phyloP scores from a whole-genome alignment of 2,329 filamentous ascomycete species.

The Alternaria ventricosa region DNA sequence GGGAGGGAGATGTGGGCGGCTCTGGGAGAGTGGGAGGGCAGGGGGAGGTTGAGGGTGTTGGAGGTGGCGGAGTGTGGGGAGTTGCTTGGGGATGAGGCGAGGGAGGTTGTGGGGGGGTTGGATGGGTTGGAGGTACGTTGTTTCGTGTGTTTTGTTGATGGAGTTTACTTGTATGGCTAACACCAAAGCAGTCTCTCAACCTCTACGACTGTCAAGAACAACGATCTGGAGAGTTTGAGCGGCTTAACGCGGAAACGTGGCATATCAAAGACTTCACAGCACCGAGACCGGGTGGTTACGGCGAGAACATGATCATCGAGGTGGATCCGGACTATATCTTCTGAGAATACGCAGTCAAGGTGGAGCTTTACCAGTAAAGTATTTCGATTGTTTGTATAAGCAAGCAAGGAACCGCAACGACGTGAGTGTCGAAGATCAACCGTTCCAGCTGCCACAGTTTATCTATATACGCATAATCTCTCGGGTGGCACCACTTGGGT shows the following conservation, averaged over 20 bases:
- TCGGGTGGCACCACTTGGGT: neutral
- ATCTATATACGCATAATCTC: constrained; percentile 1
- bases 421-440: neutral
- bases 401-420: constrained; percentile 6
- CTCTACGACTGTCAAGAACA: constrained; percentile 36
- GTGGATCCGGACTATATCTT: constrained; percentile 39
- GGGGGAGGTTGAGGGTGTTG: constrained; percentile 20
- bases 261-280: constrained; percentile 31
- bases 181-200: constrained; percentile 27
- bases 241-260: constrained; percentile 34
- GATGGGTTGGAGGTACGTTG: constrained; percentile 29
- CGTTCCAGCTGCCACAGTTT: neutral
- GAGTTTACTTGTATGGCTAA: neutral
- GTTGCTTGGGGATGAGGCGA: constrained; percentile 20
- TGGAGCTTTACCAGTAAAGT: neutral
- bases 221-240: constrained; percentile 25
- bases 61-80: constrained; percentile 31
- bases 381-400: neutral
- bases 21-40: constrained; percentile 29
- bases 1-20: constrained; percentile 26
- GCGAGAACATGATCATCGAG: constrained; percentile 32
- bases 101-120: constrained; percentile 12
- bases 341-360: neutral
- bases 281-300: constrained; percentile 12
- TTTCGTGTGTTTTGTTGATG: neutral